Conservation (phyloP, 1,139 yeast genomes). For the Geotrichum europaeum region DNA sequence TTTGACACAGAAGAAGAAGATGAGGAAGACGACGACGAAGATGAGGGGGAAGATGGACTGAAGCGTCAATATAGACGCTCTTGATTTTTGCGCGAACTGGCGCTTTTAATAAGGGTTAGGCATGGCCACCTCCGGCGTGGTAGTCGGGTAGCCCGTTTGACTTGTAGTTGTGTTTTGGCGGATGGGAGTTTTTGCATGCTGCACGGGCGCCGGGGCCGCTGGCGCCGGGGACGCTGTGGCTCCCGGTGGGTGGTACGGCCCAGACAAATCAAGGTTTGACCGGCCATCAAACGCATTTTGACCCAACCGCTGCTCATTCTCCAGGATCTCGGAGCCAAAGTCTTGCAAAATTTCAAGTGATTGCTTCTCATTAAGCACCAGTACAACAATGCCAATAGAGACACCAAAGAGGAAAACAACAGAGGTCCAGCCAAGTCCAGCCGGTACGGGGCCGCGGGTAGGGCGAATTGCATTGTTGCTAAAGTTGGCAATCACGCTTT, state of each 20-base stretch:
- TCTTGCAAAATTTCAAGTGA: slow-evolving; percentile 8
- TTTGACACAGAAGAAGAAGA: too few relatives aligned
- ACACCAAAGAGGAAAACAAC: slow-evolving; percentile 13
- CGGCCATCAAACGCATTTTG: slow-evolving; percentile 5
- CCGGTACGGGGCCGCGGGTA: slow-evolving; percentile 12
- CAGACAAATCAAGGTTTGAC: background rate
- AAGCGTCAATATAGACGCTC: too few relatives aligned
- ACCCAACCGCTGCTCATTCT: slow-evolving; percentile 5
- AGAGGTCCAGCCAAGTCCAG: slow-evolving; percentile 19
- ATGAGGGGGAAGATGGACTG: too few relatives aligned
- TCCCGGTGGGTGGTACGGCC: background rate
- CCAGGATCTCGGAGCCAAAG: slow-evolving; percentile 5
- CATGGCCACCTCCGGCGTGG: background rate
- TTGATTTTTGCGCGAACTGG: too few relatives aligned
- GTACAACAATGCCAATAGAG: slow-evolving; percentile 14
- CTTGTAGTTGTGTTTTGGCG: background rate
- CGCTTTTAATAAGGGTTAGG: background rate
- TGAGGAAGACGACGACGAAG: too few relatives aligned
- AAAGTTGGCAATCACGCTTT: slow-evolving; percentile 18
- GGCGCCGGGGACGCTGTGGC: background rate
- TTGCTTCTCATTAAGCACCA: slow-evolving; percentile 13
- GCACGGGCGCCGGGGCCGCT: background rate
- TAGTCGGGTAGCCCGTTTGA: background rate
- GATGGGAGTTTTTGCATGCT: background rate
- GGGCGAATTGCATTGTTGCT: slow-evolving; percentile 13